Evolutionary conservation across 179 eudicot genomes (phyloP), one percentile per base, ranked within the genome.

Genomic region (Carnegiea gigantea): DNA sequence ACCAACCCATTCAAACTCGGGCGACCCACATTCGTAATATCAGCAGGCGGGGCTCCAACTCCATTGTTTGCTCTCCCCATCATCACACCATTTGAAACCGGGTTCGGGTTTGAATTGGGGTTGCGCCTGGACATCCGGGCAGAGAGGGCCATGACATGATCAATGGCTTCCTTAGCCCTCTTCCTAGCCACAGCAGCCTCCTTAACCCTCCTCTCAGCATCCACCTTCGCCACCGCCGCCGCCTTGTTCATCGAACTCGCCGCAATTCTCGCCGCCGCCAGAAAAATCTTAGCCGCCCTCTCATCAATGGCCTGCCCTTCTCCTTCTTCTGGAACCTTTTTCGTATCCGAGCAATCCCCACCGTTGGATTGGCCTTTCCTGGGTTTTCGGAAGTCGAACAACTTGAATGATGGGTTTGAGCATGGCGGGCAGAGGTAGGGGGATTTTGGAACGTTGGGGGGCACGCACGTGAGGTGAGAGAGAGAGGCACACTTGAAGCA

Each of bases 101-200:
- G 70, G 36, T 46, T 21, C 62, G n/a, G 68, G 59, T 59, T 57
- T 60, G 28, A 36, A 20, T 49, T 7, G 4, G 46, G 64, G 57
- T 40, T 40, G 44, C 79, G 40, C 26, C 36, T 62, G 28, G 68
- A 24, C n/a, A 59, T 4, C 78, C 80, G 87, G 2, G 76, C 85
- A 38, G 83, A 82, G 0, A 91, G 48, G n/a, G 21, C 9, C 4
- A 91, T 82, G 4, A 92, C 87, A 49, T 85, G 85, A 78, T 94
- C 98, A 81, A 95, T 82, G 0, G 94, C 92, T 40, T 92, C 98
- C 86, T 84, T 90, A 0, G 99, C 95, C 65, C 93, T 86, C 81
- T 92, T 94, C 89, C 89, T 89, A 17, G 98, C 82, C 60, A 73
- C 79, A 1, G 92, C 92, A 9, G 98, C 93, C 78, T 92, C 98